Percentiles rank a stretch among this genome's conserved stretches.
These are phyloP conservation scores for Grosmannia serpens DNA, from an alignment of 2,329 filamentous ascomycete genomes.

Conservation along the genomic window DNA sequence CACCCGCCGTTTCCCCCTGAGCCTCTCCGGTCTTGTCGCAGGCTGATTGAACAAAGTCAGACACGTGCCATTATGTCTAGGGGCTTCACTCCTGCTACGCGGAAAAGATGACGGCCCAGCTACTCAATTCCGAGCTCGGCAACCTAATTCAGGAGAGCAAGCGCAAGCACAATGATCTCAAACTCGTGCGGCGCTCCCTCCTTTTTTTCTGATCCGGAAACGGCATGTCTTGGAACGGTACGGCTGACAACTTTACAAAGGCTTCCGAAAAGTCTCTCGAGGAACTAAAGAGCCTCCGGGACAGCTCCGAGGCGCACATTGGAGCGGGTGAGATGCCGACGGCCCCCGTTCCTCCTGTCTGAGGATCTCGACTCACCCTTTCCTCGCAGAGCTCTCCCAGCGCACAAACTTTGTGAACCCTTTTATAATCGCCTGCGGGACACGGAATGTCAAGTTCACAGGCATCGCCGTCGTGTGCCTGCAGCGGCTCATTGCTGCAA, in stretches of 20 bases:
- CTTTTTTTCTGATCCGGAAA: neutral
- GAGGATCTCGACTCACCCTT: neutral
- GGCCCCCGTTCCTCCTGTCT: neutral
- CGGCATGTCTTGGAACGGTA: neutral
- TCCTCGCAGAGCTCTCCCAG: conserved; percentile 63
- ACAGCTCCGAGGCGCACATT: conserved; percentile 65
- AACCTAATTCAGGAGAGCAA: conserved; percentile 94
- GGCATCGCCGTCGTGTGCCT: conserved; percentile 79
- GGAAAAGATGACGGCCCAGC: conserved; percentile 74
- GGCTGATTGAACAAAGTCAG: neutral
- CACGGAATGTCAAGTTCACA: conserved; percentile 83
- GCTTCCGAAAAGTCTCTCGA: conserved; percentile 89
- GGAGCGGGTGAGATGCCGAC: conserved; percentile 48
- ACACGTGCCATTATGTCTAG: conserved; percentile 10
- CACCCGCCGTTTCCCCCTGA: neutral
- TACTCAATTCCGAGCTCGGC: conserved; percentile 75
- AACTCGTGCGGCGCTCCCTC: conserved; percentile 46
- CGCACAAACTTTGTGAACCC: conserved; percentile 79
- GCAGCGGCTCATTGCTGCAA: conserved; percentile 74
- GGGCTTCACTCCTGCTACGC: neutral
- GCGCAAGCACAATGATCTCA: conserved; percentile 81
- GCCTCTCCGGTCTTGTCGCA: neutral
- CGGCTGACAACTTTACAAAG: conserved; percentile 27
- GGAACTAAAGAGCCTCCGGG: conserved; percentile 67
- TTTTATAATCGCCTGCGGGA: conserved; percentile 85